Evolutionary conservation across 495 filamentous ascomycete genomes (phyloP), one percentile per base, ranked within the genome.

Genomic region (Chlorociboria aeruginascens): DNA sequence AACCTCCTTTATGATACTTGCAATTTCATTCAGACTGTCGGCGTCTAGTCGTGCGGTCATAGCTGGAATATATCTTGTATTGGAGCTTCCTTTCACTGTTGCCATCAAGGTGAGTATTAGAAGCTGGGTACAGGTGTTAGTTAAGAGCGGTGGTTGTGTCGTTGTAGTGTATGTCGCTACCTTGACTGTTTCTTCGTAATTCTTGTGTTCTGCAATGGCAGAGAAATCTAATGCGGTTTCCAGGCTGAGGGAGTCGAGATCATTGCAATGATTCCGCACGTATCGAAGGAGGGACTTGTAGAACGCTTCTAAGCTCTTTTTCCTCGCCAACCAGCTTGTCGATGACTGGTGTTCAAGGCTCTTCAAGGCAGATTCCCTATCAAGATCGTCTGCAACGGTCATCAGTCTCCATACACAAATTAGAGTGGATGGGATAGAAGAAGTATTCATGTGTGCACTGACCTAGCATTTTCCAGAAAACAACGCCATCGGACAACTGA

Each of bases 401-500:
- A 14, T 38, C 31, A 31, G 45, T 51, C 32, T 62, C 48, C 42
- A 49, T 32, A 35, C 7, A 32, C 20, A 33, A 31, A 30, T 25
- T 25, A 4, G 10, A 32, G 28, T 29, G 16, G 8, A 36, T 25
- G 6, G 9, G 25, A 31, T 10, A 25, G 28, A 49, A 45, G 41
- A 42, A 33, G 45, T 6, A 30, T 53, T 60, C 17, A 53, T 64
- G 53, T 53, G 57, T 84, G 61, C 62, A 79, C 73, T 54, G 76
- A 68, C 83, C 82, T 76, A 76, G 68, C 40, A 76, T 65, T 49
- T 69, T 64, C 45, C 67, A 67, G 54, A 94, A 72, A 28, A 85
- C 72, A 43, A 76, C 71, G 40, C 86, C 89, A 62, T 93, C 83
- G 45, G 74, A 79, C 57, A 95, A 70, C 55, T 88, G 79, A 48